phyloP scores from a whole-genome alignment of 768 basidiomycete species.

The Termitomyces sp. region DNA sequence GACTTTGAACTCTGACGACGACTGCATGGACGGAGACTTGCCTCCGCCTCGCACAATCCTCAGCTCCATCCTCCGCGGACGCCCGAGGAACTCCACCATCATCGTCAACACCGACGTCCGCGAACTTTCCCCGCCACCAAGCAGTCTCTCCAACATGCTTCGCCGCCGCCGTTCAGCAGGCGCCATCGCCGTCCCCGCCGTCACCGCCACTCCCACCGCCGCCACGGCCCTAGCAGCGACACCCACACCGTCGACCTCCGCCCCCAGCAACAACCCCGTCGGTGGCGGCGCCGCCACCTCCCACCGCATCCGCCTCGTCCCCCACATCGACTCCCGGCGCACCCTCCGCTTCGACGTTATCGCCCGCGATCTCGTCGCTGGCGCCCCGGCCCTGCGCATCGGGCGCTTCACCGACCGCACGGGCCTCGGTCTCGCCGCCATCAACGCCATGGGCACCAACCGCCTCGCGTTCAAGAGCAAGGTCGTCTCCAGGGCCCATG shows the following conservation, averaged over 20 bases:
- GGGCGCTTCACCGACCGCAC: constrained; percentile 92
- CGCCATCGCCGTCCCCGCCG: constrained; percentile 25
- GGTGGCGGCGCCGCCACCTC: constrained; percentile 4
- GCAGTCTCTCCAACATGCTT: constrained; percentile 35
- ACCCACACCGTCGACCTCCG: constrained; percentile 1
- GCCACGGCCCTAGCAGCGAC: background rate
- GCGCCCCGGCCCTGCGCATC: constrained; percentile 72
- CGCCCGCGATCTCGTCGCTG: constrained; percentile 72
- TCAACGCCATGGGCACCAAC: constrained; percentile 65
- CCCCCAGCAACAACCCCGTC: constrained; percentile 1
- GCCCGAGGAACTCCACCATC: constrained; percentile 58
- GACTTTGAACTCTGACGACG: background rate
- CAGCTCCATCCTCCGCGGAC: constrained; percentile 64
- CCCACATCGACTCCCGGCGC: constrained; percentile 87
- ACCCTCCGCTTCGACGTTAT: constrained; percentile 92
- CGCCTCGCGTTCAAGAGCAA: constrained; percentile 95
- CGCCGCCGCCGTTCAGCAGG: constrained; percentile 64
- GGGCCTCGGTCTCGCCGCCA: constrained; percentile 57
- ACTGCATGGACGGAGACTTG: constrained; percentile 31
- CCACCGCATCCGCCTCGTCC: constrained; percentile 89
- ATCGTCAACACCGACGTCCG: constrained; percentile 19
- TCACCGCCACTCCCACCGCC: background rate
- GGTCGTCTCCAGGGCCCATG: constrained; percentile 91
- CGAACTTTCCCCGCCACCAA: constrained; percentile 34
- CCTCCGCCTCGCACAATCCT: constrained; percentile 47